These are phyloP conservation scores for Phalaenopsis aphrodite DNA, from an alignment of 106 monocot genomes.

Conservation along the genomic window DNA sequence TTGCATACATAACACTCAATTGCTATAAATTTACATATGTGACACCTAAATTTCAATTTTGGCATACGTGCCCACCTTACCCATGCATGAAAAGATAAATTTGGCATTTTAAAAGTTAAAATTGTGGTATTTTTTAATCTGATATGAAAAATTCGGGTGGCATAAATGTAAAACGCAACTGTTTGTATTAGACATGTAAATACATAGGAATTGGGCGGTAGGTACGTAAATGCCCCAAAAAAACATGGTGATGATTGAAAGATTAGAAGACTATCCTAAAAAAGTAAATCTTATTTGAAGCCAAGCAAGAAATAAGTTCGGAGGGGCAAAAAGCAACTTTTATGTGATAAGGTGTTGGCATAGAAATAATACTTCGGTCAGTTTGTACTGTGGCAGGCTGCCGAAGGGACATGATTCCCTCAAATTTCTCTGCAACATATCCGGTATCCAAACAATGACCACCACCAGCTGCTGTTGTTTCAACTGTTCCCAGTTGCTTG, in stretches of 20 bases:
- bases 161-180: too few species aligned
- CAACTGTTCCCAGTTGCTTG: conserved; percentile 8
- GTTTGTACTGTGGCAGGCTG: conserved; percentile 17
- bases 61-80: too few species aligned
- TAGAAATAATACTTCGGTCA: conserved; percentile 28
- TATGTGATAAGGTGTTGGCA: background rate
- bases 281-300: background rate
- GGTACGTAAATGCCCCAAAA: background rate
- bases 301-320: background rate
- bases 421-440: conserved; percentile 34
- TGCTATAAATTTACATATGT: too few species aligned
- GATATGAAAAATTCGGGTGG: too few species aligned
- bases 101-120: too few species aligned
- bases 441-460: conserved; percentile 5
- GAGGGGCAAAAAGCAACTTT: background rate
- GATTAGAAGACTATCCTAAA: background rate
- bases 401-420: conserved; percentile 36
- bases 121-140: too few species aligned
- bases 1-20: too few species aligned
- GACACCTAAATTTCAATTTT: too few species aligned
- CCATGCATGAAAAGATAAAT: too few species aligned
- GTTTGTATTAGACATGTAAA: too few species aligned
- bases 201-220: too few species aligned
- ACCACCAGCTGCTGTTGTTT: conserved; percentile 15
- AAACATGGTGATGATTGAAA: background rate